A percentile compares a stretch with the other conserved stretches of the same genome.
These are phyloP conservation scores for Aspergillus fumigatiaffinis DNA, from an alignment of 2,329 filamentous ascomycete species.

Conservation along the genomic window DNA sequence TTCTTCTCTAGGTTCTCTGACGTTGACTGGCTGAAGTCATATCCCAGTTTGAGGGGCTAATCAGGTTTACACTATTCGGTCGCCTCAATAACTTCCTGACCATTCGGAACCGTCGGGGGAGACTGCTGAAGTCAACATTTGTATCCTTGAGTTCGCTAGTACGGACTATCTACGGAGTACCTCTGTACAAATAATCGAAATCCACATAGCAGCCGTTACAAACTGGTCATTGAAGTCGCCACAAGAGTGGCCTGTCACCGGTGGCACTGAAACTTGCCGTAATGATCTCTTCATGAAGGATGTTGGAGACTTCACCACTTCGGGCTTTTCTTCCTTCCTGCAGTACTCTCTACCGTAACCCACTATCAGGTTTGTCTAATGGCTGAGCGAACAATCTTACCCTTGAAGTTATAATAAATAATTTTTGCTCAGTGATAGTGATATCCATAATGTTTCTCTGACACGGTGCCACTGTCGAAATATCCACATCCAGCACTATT, in stretches of 20 bases:
- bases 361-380: too few relatives aligned
- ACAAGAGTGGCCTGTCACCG: not conserved
- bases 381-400: too few relatives aligned
- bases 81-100: not conserved
- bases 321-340: too few relatives aligned
- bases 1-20: not conserved
- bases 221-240: not conserved
- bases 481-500: too few relatives aligned
- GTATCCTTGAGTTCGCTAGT: not conserved
- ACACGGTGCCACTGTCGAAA: too few relatives aligned
- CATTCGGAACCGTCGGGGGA: not conserved
- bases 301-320: not conserved
- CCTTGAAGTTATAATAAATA: too few relatives aligned
- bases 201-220: too few relatives aligned
- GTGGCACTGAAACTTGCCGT: not conserved
- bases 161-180: too few relatives aligned
- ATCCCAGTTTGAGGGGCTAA: not conserved
- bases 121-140: not conserved
- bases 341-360: too few relatives aligned
- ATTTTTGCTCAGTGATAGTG: too few relatives aligned
- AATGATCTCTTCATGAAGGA: not conserved
- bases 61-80: not conserved
- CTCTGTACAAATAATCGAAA: not conserved
- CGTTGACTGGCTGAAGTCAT: not conserved
- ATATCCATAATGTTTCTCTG: too few relatives aligned